These are phyloP conservation scores for Mrakiaceae sp. DNA, from an alignment of 1,284 basidiomycete species.

Conservation along the genomic window DNA sequence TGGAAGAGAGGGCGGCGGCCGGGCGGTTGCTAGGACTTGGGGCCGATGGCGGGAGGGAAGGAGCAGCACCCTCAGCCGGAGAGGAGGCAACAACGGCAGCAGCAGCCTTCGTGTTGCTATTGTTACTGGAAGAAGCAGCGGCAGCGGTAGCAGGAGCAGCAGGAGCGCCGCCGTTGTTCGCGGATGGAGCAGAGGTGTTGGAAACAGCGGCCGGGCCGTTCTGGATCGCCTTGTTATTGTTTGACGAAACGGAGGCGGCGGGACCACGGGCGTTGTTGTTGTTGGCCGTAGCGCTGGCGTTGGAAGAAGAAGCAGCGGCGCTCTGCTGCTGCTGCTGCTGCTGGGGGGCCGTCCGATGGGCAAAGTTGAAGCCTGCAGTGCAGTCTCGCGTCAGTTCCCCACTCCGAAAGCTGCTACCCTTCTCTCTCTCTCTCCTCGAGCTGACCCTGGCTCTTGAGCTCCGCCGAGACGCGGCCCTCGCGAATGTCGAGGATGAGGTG, in stretches of 20 bases:
- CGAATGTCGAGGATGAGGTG: constrained; percentile 75
- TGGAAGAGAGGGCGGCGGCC: neutral
- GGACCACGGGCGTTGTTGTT: neutral
- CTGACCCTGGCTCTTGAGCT: constrained; percentile 80
- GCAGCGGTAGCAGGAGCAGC: neutral
- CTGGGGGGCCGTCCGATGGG: constrained; percentile 36
- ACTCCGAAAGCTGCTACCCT: neutral
- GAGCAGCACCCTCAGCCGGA: neutral
- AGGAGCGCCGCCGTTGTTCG: neutral
- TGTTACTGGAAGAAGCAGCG: neutral
- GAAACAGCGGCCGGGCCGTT: neutral
- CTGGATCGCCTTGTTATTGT: neutral
- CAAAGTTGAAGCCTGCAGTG: constrained; percentile 82
- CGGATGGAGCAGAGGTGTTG: neutral
- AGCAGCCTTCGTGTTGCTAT: neutral
- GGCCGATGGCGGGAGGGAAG: neutral
- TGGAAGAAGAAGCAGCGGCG: neutral
- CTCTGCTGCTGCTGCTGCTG: neutral
- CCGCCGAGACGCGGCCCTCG: constrained; percentile 82
- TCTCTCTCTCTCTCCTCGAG: neutral
- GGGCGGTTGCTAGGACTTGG: neutral
- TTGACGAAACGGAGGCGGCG: neutral
- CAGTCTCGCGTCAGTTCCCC: constrained; percentile 1
- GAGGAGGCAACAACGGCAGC: too few species aligned
- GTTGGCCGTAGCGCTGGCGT: neutral